A percentile compares a stretch with the other conserved stretches of the same genome.
These are phyloP conservation scores for Parathielavia hyrcaniae DNA, from an alignment of 495 filamentous ascomycete genomes.

Conservation along the genomic window DNA sequence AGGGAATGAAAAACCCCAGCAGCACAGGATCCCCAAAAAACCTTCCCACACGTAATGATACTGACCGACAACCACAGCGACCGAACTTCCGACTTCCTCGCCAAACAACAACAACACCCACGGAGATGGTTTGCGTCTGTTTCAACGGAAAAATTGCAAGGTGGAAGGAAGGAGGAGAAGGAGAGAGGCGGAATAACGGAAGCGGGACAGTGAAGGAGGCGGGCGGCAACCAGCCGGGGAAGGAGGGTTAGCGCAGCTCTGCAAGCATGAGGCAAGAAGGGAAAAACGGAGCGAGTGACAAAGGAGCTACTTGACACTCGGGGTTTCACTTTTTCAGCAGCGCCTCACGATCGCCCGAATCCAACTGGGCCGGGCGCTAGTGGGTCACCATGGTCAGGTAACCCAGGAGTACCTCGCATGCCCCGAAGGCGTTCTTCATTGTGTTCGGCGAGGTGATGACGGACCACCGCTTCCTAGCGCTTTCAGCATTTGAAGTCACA, in stretches of 20 bases:
- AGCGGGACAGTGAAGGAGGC: slow-evolving; percentile 27
- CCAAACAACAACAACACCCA: slow-evolving; percentile 34
- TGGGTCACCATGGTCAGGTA: no score
- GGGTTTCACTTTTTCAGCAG: not conserved
- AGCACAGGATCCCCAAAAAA: not conserved
- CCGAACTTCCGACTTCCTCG: slow-evolving; percentile 11
- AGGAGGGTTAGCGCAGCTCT: slow-evolving; percentile 27
- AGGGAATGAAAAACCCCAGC: not conserved
- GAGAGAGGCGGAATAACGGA: slow-evolving; percentile 25
- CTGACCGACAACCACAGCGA: slow-evolving; percentile 17
- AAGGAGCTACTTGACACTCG: slow-evolving; percentile 16
- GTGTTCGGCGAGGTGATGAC: slow-evolving; percentile 13
- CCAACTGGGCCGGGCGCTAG: no score
- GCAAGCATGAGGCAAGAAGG: slow-evolving; percentile 16
- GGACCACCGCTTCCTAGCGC: not conserved
- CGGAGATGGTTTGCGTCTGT: slow-evolving; percentile 15
- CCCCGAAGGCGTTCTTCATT: not conserved
- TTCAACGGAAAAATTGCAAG: slow-evolving; percentile 17
- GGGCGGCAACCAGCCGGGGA: slow-evolving; percentile 14
- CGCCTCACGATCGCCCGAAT: not conserved
- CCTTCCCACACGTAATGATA: not conserved
- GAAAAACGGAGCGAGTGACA: slow-evolving; percentile 15
- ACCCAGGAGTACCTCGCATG: no score
- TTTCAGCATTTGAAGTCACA: no score
- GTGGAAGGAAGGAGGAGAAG: slow-evolving; percentile 30